These are phyloP conservation scores for Aureococcus anophagefferens DNA, from an alignment of 108 stramenopile species.

Conservation along the genomic window DNA sequence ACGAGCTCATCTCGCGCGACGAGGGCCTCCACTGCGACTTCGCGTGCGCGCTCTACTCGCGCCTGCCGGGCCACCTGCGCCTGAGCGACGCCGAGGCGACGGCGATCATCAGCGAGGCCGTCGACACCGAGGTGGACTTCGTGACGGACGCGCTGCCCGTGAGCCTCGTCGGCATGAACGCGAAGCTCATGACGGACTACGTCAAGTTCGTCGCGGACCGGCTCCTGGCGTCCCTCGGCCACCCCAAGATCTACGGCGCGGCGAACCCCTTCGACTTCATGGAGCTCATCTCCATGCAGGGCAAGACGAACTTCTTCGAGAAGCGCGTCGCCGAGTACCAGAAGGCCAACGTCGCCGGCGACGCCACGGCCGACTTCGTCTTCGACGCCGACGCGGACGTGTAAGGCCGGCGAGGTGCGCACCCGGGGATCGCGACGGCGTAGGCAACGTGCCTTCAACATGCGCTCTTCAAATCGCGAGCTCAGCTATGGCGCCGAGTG, in stretches of 20 bases:
- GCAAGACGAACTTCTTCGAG: slow-evolving; percentile 98
- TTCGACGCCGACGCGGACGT: slow-evolving; percentile 10
- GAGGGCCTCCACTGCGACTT: slow-evolving; percentile 91
- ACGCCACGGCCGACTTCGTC: not conserved
- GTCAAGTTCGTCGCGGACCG: slow-evolving; percentile 83
- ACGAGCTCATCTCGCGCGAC: slow-evolving; percentile 81
- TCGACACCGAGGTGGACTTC: slow-evolving; percentile 76
- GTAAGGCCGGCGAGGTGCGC: not conserved
- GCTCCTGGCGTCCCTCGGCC: slow-evolving; percentile 61
- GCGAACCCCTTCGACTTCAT: slow-evolving; percentile 89
- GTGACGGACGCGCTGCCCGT: slow-evolving; percentile 81
- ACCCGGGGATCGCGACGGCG: too few relatives aligned
- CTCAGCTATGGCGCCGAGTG: too few relatives aligned
- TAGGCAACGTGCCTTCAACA: too few relatives aligned
- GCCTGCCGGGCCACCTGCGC: slow-evolving; percentile 59
- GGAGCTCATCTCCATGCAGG: slow-evolving; percentile 84
- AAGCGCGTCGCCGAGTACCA: slow-evolving; percentile 94
- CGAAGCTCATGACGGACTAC: slow-evolving; percentile 74
- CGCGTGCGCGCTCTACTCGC: slow-evolving; percentile 85
- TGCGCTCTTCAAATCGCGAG: too few relatives aligned
- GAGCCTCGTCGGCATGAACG: slow-evolving; percentile 82
- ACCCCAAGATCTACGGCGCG: slow-evolving; percentile 58
- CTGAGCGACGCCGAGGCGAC: slow-evolving; percentile 59
- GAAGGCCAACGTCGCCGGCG: slow-evolving; percentile 32
- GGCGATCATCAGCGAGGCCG: slow-evolving; percentile 73